phyloP scores from a whole-genome alignment of 2,329 filamentous ascomycete species.

The Trematosphaeria pertusa region DNA sequence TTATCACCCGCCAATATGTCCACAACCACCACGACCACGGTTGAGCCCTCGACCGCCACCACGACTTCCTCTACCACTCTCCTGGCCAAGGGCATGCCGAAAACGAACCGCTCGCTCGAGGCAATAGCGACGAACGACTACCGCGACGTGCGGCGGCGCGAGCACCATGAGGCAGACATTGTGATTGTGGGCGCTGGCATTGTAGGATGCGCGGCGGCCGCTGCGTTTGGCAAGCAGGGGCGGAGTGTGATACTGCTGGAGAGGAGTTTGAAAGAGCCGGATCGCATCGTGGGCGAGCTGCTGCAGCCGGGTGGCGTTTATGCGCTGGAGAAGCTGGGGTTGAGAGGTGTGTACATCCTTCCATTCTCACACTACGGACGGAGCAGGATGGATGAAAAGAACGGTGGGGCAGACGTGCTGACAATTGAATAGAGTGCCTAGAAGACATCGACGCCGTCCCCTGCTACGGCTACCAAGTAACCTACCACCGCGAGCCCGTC shows the following conservation, averaged over 20 bases:
- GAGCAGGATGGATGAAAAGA: not conserved
- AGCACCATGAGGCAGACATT: constrained; percentile 75
- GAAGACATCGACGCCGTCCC: constrained; percentile 87
- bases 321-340: constrained; percentile 79
- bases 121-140: constrained; percentile 26
- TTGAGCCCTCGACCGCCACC: not conserved
- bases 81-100: constrained; percentile 17
- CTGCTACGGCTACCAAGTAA: constrained; percentile 85
- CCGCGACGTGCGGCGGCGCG: constrained; percentile 55
- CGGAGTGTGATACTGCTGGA: constrained; percentile 91
- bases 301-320: constrained; percentile 90
- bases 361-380: not conserved
- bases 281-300: constrained; percentile 94
- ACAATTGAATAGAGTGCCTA: constrained; percentile 66
- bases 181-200: constrained; percentile 93
- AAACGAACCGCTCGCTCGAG: constrained; percentile 19
- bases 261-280: constrained; percentile 86
- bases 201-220: constrained; percentile 85
- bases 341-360: constrained; percentile 54
- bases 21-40: constrained; percentile 8
- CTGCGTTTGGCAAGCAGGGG: constrained; percentile 84
- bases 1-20: not conserved
- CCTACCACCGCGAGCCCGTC: constrained; percentile 77
- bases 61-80: not conserved
- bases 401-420: constrained; percentile 5